phyloP scores from a whole-genome alignment of 345 rosid species.

The Adansonia digitata region DNA sequence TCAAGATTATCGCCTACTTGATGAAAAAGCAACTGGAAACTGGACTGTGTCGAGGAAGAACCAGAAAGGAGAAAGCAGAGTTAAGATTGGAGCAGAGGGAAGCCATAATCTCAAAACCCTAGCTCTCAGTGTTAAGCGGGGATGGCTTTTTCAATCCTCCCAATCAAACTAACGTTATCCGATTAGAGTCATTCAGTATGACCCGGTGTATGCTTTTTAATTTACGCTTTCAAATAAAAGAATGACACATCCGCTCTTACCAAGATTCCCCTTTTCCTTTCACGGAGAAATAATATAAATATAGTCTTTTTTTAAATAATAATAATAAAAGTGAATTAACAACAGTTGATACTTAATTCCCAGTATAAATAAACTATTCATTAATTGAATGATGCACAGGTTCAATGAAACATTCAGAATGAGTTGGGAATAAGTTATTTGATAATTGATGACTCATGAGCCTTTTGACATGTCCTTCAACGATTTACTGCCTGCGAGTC shows the following conservation, averaged over 20 bases:
- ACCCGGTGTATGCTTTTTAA: not conserved
- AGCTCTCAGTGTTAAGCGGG: constrained; percentile 4
- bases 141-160: not conserved
- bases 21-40: constrained; percentile 11
- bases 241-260: not conserved
- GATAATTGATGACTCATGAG: too few relatives aligned
- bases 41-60: constrained; percentile 18
- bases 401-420: too few relatives aligned
- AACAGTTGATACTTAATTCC: too few relatives aligned
- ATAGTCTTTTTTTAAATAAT: too few relatives aligned
- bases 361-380: too few relatives aligned
- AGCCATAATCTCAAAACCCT: constrained; percentile 22
- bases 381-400: too few relatives aligned
- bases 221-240: not conserved
- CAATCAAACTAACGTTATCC: not conserved
- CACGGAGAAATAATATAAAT: too few relatives aligned
- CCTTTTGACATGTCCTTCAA: too few relatives aligned
- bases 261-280: too few relatives aligned
- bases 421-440: too few relatives aligned
- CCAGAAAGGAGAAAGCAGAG: constrained; percentile 7
- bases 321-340: too few relatives aligned
- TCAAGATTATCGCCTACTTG: constrained; percentile 13
- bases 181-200: not conserved
- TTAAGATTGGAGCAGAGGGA: constrained; percentile 34
- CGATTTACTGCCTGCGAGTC: too few relatives aligned